Evolutionary conservation across 108 stramenopile genomes (phyloP), one percentile per base, ranked within the genome.

Genomic region (Nitzschia sp.): DNA sequence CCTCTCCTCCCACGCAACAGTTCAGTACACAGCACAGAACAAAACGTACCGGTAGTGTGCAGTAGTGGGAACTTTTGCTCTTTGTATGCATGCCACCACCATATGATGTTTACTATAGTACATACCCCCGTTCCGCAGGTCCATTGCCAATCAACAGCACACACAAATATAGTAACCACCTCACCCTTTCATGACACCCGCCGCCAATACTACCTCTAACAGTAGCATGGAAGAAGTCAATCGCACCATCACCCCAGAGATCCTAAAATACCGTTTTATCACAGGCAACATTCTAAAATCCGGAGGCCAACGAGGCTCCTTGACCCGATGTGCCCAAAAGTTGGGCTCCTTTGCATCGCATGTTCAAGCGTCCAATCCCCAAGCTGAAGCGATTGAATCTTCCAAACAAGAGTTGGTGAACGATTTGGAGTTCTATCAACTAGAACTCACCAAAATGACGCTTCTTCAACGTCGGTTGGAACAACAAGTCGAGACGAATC

Each of bases 291-390:
- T 77, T 22, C 65, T 40, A 8, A 70, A 71, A 43, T 63, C 51
- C 10, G 78, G 78, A 41, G 78, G 78, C 12, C 70, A 73, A 53
- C 71, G 72, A 12, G 77, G 77, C 17, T 78, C 77, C 15, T 53
- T 82, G 39, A 68, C 81, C 19, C 59, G 73, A 34, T 78, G 76
- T 66, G 77, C 76, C 20, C 61, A 71, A 38, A 70, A 72, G 46
- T 82, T 70, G 42, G 65, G 67, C 12, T 38, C 38, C 12, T 75
- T 72, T 14, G 52, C 42, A 41, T 29, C 64, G 0, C 12, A 57
- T 14, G 34, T 53, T 17, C 24, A 52, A 29, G 40, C 53, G 7
- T 0, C 19, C 2, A 54, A 71, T 22, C 44, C 51, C 8, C 57
- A 63, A 42, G 46, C 72, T n/a, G 59, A 74, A 29, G 55, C 55